Conservation (phyloP, 1,284 basidiomycete genomes). For the Cronartium ribicola region DNA sequence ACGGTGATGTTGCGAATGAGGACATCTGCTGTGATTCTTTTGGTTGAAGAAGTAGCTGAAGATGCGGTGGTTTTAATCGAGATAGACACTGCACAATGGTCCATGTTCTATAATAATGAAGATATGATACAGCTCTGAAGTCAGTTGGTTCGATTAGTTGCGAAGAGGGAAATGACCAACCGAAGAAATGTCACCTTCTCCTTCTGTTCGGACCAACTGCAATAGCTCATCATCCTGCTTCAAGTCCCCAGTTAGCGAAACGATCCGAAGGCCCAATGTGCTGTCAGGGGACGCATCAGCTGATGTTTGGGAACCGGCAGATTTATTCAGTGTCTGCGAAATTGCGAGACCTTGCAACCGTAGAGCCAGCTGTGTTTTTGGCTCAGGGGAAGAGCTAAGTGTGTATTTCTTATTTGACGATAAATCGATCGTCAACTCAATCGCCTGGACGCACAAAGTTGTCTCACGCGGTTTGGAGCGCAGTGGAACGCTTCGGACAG, state of each 20-base stretch:
- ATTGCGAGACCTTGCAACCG: neutral
- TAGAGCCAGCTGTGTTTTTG: neutral
- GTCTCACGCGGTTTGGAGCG: neutral
- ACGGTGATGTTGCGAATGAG: conserved; percentile 65
- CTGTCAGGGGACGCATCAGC: neutral
- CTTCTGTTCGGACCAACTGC: neutral
- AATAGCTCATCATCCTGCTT: neutral
- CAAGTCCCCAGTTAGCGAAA: neutral
- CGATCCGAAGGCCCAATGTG: neutral
- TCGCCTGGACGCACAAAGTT: neutral
- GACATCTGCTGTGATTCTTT: conserved; percentile 56
- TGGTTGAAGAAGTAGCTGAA: neutral
- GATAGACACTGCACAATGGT: conserved; percentile 10
- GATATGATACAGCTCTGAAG: neutral
- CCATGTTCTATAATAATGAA: neutral
- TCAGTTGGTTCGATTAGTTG: neutral
- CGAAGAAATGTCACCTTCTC: neutral
- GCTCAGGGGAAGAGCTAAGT: neutral
- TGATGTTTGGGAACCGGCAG: neutral
- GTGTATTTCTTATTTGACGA: neutral
- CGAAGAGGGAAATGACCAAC: neutral
- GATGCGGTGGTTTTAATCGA: conserved; percentile 10
- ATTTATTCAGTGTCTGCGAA: neutral
- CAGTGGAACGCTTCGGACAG: neutral
- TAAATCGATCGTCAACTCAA: conserved; percentile 2